phyloP scores from a whole-genome alignment of 2,329 filamentous ascomycete species.

The Talaromyces sp. region DNA sequence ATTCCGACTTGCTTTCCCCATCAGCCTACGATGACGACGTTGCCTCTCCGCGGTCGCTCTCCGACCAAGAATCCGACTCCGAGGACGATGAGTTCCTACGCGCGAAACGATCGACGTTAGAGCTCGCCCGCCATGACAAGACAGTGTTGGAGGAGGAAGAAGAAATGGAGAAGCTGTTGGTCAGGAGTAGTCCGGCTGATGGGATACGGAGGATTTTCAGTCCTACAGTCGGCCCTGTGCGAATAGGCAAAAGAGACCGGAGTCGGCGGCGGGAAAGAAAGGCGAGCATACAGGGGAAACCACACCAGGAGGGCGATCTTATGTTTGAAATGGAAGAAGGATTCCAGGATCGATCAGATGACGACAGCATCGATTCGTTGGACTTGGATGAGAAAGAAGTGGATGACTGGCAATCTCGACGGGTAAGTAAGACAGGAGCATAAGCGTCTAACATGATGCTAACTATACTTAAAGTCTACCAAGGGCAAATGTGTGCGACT shows the following conservation, averaged over 20 bases:
- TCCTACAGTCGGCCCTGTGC: slow-evolving; percentile 43
- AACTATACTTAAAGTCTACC: slow-evolving; percentile 14
- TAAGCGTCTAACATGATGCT: background rate
- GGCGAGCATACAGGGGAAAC: slow-evolving; percentile 45
- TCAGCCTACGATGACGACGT: slow-evolving; percentile 65
- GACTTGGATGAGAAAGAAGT: slow-evolving; percentile 44
- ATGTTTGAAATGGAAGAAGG: slow-evolving; percentile 93
- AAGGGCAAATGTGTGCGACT: slow-evolving; percentile 23
- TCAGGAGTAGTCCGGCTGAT: slow-evolving; percentile 32
- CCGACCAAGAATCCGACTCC: slow-evolving; percentile 69
- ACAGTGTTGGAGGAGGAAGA: slow-evolving; percentile 73
- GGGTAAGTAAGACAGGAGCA: slow-evolving; percentile 11
- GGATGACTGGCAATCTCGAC: slow-evolving; percentile 26
- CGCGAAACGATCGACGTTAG: slow-evolving; percentile 63
- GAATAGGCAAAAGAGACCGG: slow-evolving; percentile 50
- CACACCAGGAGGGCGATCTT: slow-evolving; percentile 66
- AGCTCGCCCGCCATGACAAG: slow-evolving; percentile 65
- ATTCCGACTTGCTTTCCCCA: slow-evolving; percentile 57
- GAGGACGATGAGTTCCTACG: slow-evolving; percentile 68
- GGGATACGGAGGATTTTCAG: slow-evolving; percentile 39
- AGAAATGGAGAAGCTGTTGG: slow-evolving; percentile 47
- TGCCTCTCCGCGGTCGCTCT: slow-evolving; percentile 57
- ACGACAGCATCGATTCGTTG: slow-evolving; percentile 55
- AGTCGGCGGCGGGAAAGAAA: slow-evolving; percentile 45
- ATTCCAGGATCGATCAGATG: slow-evolving; percentile 55